Evolutionary conservation across 495 filamentous ascomycete genomes (phyloP).

Genomic region (Amphirosellinia nigrospora): DNA sequence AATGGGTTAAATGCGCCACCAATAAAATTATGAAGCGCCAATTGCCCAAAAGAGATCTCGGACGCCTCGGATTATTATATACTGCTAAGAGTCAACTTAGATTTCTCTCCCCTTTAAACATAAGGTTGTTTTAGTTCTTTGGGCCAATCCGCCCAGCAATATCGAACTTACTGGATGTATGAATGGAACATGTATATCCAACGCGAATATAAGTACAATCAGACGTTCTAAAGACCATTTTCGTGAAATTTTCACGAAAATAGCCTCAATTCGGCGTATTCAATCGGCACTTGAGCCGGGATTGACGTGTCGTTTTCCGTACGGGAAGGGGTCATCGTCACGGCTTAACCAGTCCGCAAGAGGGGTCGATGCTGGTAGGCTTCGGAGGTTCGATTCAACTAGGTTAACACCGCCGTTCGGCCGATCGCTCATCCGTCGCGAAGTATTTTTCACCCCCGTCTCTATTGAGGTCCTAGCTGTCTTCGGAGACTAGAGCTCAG

Average conservation of each 20-base stretch:
- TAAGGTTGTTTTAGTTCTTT: background rate
- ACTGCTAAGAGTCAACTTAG: background rate
- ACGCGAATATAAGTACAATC: background rate
- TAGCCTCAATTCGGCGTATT: background rate
- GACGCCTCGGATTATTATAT: background rate
- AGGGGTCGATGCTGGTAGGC: background rate
- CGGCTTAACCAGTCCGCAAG: background rate
- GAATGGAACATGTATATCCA: background rate
- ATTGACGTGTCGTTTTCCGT: background rate
- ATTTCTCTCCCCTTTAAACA: background rate
- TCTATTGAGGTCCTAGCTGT: background rate
- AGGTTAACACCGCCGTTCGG: background rate
- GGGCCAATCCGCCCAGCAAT: background rate
- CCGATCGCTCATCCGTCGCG: background rate
- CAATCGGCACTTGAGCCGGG: background rate
- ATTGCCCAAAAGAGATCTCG: background rate
- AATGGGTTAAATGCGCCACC: background rate
- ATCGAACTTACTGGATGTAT: background rate
- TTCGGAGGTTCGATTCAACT: background rate
- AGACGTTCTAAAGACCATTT: background rate
- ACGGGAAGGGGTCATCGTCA: conserved; percentile 1
- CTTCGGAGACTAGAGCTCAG: background rate
- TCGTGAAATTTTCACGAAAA: background rate
- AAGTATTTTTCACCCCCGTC: background rate
- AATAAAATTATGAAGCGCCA: background rate